Base-by-base conservation (phyloP, 805 yeast genomes). In the Candida pseudofarinosa region DNA sequence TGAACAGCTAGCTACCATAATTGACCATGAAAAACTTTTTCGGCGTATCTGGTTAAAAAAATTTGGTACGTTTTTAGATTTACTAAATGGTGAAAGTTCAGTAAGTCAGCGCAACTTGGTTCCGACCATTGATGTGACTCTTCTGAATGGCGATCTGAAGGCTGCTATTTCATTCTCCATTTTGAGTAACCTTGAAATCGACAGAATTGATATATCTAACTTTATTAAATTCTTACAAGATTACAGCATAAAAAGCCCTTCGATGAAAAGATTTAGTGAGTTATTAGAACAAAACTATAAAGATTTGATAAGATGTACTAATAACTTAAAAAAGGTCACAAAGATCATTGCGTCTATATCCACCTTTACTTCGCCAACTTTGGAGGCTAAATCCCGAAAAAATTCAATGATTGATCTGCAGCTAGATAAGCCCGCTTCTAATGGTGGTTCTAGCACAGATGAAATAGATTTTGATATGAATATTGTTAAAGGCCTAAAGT, bases 31-130 rank as follows among this genome's bases (percentile, higher is more conserved):
- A 59, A 61, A 63, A 39, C 62, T 64, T 41, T 71, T 70, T 42
- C 73, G 89, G 51, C 64, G 68, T 6, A 71, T 73, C 31, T 88
- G 96, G 96, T 47, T 73, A 3, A 67, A 72, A 40, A 82, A 79
- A 41, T 85, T 85, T 53, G 78, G 85, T 3, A 56, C 55, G 12
- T 68, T 73, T 34, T 48, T 69, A 16, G 39, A 48, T 12, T 50
- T 58, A 15, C 42, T 70, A 28, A 41, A 50, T 6, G 41, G 38
- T 3, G 33, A 37, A 1, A 40, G 47, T 20, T 33, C 46, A n/a
- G 45, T 56, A 23, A 18, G 41, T 17, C 54, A 53, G 33, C 6
- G 33, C 7, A 26, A 12, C 6, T 10, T 26, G 15, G 17, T 37
- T 4, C 73, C 65, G 4, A 59, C 53, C 34, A 52, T 67, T n/a